These are phyloP conservation scores for Ehretia macrophylla DNA, from an alignment of 257 asterid species.

Conservation along the genomic window DNA sequence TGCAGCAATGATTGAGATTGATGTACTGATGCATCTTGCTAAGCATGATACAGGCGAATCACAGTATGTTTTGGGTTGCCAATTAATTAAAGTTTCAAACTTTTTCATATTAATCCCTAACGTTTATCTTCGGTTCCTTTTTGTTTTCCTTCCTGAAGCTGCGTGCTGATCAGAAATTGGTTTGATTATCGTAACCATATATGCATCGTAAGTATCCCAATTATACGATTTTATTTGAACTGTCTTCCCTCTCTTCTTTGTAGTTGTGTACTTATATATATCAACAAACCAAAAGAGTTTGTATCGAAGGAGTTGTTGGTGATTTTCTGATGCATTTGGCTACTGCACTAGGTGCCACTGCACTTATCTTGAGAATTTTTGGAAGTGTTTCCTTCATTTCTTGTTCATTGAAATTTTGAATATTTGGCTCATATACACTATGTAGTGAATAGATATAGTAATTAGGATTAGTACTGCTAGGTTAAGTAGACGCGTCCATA, in stretches of 20 bases:
- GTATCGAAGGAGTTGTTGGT: background rate
- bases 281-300: background rate
- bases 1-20: constrained; percentile 78
- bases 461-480: background rate
- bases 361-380: no score
- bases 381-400: no score
- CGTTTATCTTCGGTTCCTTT: constrained; percentile 6
- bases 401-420: no score
- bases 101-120: background rate
- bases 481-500: constrained; percentile 21
- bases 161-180: constrained; percentile 78
- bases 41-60: constrained; percentile 47
- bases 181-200: constrained; percentile 84
- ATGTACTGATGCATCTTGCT: constrained; percentile 60
- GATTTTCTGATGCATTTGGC: no score
- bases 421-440: no score
- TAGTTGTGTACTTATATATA: background rate
- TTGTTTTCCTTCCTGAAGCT: constrained; percentile 38
- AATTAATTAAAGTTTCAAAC: constrained; percentile 11
- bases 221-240: constrained; percentile 3
- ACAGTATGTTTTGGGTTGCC: constrained; percentile 40
- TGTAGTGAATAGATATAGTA: no score
- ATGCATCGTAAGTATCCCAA: constrained; percentile 63
- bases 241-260: constrained; percentile 9
- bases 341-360: no score